Percentiles rank a stretch among this genome's conserved stretches.
Evolutionary conservation across 352 stramenopile species (phyloP).

Genomic region (Globisporangium recalcitrans): DNA sequence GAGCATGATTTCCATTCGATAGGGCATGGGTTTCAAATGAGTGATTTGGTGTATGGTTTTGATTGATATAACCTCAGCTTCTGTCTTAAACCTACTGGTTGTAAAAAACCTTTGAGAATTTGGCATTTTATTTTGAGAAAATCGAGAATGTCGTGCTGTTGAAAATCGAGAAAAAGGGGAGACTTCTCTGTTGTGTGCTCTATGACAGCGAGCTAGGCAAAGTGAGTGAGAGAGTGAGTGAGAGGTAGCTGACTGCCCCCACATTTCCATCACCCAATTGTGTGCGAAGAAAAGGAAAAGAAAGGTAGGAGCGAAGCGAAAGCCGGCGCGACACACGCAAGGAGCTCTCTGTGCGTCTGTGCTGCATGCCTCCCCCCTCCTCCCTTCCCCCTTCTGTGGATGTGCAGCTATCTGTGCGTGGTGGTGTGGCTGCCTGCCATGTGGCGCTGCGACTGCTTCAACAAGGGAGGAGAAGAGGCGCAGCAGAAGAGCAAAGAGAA

Average conservation of each 20-base stretch:
- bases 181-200: neutral
- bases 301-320: neutral
- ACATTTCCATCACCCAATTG: slow-evolving; percentile 8
- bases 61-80: no score
- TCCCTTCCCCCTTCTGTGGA: neutral
- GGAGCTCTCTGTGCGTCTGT: neutral
- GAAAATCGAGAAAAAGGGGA: no score
- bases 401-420: neutral
- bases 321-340: neutral
- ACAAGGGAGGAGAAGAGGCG: neutral
- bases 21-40: no score
- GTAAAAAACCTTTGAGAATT: no score
- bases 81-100: no score
- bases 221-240: no score
- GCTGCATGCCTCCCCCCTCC: neutral
- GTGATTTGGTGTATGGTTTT: no score
- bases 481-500: neutral
- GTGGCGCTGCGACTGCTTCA: slow-evolving; percentile 6
- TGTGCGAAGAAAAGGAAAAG: slow-evolving; percentile 13
- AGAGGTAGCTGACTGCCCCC: neutral
- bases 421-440: neutral
- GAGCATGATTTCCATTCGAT: no score
- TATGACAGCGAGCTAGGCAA: no score
- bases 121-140: no score
- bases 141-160: no score